Conservation (phyloP, 441 rosid species). For the Gossypium gossypioides region DNA sequence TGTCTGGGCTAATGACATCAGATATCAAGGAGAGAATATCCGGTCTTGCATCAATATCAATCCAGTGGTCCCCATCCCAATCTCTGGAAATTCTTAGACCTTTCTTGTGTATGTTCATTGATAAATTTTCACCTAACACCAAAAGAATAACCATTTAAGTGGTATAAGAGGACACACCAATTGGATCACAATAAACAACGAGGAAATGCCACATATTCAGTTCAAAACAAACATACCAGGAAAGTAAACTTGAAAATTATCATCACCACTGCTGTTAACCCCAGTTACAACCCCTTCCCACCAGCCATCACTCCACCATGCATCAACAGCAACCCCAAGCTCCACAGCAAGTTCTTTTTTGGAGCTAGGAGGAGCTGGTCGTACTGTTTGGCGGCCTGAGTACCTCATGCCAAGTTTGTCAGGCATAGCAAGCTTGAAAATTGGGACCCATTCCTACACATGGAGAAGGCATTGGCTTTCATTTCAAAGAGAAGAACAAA, state of each 20-base stretch:
- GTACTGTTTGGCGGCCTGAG: conserved; percentile 58
- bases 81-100: conserved; percentile 68
- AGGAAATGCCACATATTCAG: conserved; percentile 2
- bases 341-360: conserved; percentile 25
- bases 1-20: conserved; percentile 22
- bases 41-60: conserved; percentile 51
- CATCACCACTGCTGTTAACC: conserved; percentile 21
- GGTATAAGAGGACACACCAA: not conserved
- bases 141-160: conserved; percentile 16
- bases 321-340: conserved; percentile 77
- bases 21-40: conserved; percentile 53
- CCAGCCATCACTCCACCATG: conserved; percentile 99
- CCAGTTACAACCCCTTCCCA: conserved; percentile 85
- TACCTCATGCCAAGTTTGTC: conserved; percentile 81
- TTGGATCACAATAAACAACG: not conserved
- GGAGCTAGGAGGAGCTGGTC: conserved; percentile 51
- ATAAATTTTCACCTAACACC: conserved; percentile 58
- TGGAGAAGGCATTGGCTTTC: conserved; percentile 8
- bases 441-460: conserved; percentile 84
- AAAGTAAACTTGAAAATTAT: conserved; percentile 49
- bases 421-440: conserved; percentile 52
- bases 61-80: conserved; percentile 71
- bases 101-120: conserved; percentile 43
- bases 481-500: not conserved
- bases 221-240: conserved; percentile 48